These are phyloP conservation scores for Astrothelium macrocarpum DNA, from an alignment of 495 filamentous ascomycete genomes.

Conservation along the genomic window DNA sequence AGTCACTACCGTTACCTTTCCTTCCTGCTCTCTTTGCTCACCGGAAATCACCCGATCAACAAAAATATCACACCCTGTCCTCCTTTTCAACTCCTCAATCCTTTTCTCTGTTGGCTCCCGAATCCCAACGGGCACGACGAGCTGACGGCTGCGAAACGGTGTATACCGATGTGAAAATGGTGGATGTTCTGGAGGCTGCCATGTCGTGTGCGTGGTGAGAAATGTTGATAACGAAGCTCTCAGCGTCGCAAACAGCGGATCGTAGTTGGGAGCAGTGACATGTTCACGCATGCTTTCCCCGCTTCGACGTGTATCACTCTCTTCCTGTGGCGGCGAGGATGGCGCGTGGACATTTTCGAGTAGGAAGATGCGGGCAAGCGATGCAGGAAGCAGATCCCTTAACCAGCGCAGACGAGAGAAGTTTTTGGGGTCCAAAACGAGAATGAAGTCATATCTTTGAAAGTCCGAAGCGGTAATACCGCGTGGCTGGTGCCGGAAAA, in stretches of 20 bases:
- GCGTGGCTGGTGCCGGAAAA: not conserved
- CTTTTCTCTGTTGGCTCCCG: not conserved
- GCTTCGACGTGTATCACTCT: not conserved
- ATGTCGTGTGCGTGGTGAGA: not conserved
- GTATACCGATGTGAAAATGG: slow-evolving; percentile 1
- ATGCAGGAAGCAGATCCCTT: not conserved
- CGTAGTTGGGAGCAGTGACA: not conserved
- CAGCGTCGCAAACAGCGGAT: not conserved
- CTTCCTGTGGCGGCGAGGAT: not conserved
- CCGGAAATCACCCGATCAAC: not conserved
- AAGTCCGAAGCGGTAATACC: not conserved
- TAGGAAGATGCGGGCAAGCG: not conserved
- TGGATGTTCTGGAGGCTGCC: not conserved
- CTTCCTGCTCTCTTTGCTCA: not conserved
- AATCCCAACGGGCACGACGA: not conserved
- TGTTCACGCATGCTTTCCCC: not conserved
- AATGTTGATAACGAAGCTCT: not conserved
- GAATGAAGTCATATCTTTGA: not conserved
- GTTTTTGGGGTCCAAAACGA: not conserved
- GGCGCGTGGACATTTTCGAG: not conserved
- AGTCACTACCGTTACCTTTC: not conserved
- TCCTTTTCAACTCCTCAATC: not conserved
- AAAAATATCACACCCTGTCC: not conserved
- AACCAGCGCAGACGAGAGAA: not conserved
- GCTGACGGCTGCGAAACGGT: not conserved